Conservation (phyloP, 2,329 filamentous ascomycete genomes). For the Curvularia spicifera region DNA sequence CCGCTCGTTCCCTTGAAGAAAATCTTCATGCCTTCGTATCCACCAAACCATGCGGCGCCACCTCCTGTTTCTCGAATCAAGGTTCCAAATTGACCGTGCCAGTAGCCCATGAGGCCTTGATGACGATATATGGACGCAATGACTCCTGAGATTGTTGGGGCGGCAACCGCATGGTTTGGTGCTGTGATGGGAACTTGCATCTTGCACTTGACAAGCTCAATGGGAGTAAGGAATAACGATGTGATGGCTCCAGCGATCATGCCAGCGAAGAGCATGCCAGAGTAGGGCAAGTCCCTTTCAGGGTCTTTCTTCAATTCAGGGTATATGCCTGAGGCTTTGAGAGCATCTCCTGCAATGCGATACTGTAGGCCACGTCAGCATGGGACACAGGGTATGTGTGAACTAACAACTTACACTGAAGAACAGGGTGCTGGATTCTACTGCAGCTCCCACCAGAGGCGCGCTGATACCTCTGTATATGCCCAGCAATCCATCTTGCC, state of each 20-base stretch:
- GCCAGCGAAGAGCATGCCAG: conserved; percentile 77
- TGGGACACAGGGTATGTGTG: not conserved
- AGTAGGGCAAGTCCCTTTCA: conserved; percentile 70
- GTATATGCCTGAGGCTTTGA: conserved; percentile 66
- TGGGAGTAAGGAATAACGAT: conserved; percentile 87
- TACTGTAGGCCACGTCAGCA: conserved; percentile 49
- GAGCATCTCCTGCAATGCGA: conserved; percentile 59
- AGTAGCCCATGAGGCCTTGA: conserved; percentile 85
- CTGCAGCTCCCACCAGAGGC: conserved; percentile 85
- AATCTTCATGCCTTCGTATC: conserved; percentile 63
- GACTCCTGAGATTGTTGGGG: conserved; percentile 71
- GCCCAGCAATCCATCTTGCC: conserved; percentile 76
- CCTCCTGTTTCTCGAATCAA: conserved; percentile 93
- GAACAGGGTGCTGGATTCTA: conserved; percentile 91
- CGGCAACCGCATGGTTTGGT: conserved; percentile 50
- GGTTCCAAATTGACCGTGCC: conserved; percentile 93
- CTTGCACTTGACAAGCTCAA: conserved; percentile 98
- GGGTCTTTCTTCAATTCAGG: conserved; percentile 54
- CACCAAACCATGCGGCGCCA: conserved; percentile 87
- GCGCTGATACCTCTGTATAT: conserved; percentile 94
- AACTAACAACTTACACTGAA: conserved; percentile 66
- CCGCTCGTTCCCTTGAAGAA: conserved; percentile 65
- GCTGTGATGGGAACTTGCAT: conserved; percentile 76
- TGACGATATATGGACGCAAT: conserved; percentile 81
- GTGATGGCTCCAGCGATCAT: conserved; percentile 88